Evolutionary conservation across 2,329 filamentous ascomycete species (phyloP).

Genomic region (Davidsoniella neocaledoniae): DNA sequence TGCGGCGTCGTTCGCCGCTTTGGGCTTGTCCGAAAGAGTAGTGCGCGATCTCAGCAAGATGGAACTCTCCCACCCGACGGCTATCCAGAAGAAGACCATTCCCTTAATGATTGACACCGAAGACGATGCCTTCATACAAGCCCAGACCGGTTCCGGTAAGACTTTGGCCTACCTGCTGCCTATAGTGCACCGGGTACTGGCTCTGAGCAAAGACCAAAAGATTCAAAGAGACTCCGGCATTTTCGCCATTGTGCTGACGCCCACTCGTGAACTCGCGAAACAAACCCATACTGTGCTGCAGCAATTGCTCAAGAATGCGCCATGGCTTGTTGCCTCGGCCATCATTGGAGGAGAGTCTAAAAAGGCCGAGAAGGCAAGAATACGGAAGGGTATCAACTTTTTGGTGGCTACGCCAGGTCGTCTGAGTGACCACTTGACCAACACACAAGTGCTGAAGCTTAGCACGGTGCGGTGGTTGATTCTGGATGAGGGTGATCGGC

Average conservation of each 20-base stretch:
- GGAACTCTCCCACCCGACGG: slow-evolving; percentile 75
- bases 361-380: slow-evolving; percentile 73
- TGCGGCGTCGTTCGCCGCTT: slow-evolving; percentile 66
- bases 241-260: slow-evolving; percentile 86
- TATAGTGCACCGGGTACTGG: slow-evolving; percentile 74
- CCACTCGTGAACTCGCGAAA: slow-evolving; percentile 84
- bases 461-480: slow-evolving; percentile 86
- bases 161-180: slow-evolving; percentile 91
- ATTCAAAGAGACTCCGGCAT: slow-evolving; percentile 75
- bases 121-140: slow-evolving; percentile 87
- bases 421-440: slow-evolving; percentile 77
- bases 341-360: slow-evolving; percentile 55
- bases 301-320: slow-evolving; percentile 68
- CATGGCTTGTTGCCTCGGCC: slow-evolving; percentile 86
- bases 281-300: slow-evolving; percentile 83
- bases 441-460: slow-evolving; percentile 77
- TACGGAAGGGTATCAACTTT: slow-evolving; percentile 90
- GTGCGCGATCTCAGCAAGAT: slow-evolving; percentile 78
- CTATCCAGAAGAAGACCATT: slow-evolving; percentile 83
- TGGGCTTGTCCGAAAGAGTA: slow-evolving; percentile 66
- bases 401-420: slow-evolving; percentile 87
- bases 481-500: slow-evolving; percentile 86
- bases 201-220: slow-evolving; percentile 45
- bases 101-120: slow-evolving; percentile 64
- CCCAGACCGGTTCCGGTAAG: slow-evolving; percentile 94